Conservation (phyloP, 2,329 filamentous ascomycete genomes). For the Canariomyces notabilis region DNA sequence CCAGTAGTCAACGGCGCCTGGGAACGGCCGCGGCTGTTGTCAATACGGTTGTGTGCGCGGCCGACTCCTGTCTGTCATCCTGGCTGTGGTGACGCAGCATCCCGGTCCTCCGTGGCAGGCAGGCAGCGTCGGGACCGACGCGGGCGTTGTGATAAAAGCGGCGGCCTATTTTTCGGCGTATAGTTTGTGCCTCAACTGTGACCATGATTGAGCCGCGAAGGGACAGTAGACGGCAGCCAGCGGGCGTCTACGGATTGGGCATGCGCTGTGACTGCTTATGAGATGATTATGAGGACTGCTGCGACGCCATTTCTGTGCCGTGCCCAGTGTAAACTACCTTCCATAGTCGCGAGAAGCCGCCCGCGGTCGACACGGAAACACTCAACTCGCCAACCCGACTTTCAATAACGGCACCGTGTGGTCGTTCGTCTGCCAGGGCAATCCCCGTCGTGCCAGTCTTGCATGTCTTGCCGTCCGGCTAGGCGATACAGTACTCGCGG, state of each 20-base stretch:
- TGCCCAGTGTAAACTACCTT: constrained; percentile 14
- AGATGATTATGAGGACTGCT: constrained; percentile 24
- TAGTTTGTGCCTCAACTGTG: constrained; percentile 9
- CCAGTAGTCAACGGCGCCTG: no score
- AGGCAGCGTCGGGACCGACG: constrained; percentile 16
- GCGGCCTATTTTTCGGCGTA: constrained; percentile 20
- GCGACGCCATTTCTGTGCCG: constrained; percentile 22
- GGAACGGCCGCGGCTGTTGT: neutral
- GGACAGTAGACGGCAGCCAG: neutral
- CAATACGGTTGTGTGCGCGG: neutral
- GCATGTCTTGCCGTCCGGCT: constrained; percentile 6
- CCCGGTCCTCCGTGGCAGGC: neutral
- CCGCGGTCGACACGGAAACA: no score
- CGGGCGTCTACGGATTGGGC: neutral
- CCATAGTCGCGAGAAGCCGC: neutral
- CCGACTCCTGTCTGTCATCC: neutral
- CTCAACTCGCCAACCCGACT: no score
- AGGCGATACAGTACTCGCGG: constrained; percentile 14
- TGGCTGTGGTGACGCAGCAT: constrained; percentile 4
- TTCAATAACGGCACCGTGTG: neutral
- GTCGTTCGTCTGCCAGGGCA: constrained; percentile 7
- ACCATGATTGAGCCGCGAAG: constrained; percentile 12
- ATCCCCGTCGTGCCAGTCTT: no score
- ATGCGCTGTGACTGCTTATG: constrained; percentile 20
- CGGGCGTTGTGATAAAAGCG: constrained; percentile 7